These are phyloP conservation scores for Cucurbita maxima DNA, from an alignment of 306 rosid species.

Conservation along the genomic window DNA sequence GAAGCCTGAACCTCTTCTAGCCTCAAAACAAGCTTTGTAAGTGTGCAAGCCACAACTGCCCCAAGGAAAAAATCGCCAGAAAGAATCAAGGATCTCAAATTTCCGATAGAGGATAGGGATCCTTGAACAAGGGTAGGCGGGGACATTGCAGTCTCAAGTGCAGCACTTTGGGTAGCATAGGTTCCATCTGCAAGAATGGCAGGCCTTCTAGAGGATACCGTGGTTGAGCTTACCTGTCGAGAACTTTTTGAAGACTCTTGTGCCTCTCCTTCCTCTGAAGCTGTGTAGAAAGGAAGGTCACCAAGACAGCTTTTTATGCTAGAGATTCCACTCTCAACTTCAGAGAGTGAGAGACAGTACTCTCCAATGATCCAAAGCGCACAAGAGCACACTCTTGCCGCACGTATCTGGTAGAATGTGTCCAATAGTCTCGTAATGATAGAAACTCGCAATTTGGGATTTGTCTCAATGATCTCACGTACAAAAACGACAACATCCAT, in stretches of 20 bases:
- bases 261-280: slow-evolving; percentile 61
- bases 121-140: slow-evolving; percentile 80
- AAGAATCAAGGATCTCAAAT: slow-evolving; percentile 83
- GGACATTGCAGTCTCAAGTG: slow-evolving; percentile 79
- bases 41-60: slow-evolving; percentile 75
- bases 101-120: slow-evolving; percentile 54
- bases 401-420: slow-evolving; percentile 84
- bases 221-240: slow-evolving; percentile 44
- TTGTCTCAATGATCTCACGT: slow-evolving; percentile 89
- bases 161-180: slow-evolving; percentile 98
- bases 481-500: slow-evolving; percentile 84
- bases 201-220: slow-evolving; percentile 84
- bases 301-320: slow-evolving; percentile 86
- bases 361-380: slow-evolving; percentile 97
- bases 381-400: slow-evolving; percentile 83
- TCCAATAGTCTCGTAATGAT: slow-evolving; percentile 82
- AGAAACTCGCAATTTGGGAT: slow-evolving; percentile 78
- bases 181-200: slow-evolving; percentile 94
- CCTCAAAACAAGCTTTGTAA: slow-evolving; percentile 78
- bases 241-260: slow-evolving; percentile 44
- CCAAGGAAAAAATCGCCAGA: slow-evolving; percentile 92
- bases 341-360: slow-evolving; percentile 77
- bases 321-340: slow-evolving; percentile 71
- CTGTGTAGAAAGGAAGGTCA: slow-evolving; percentile 75
- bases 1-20: slow-evolving; percentile 90